These are phyloP conservation scores for Nannochloropsis granulata DNA, from an alignment of 108 stramenopile species.

Conservation along the genomic window DNA sequence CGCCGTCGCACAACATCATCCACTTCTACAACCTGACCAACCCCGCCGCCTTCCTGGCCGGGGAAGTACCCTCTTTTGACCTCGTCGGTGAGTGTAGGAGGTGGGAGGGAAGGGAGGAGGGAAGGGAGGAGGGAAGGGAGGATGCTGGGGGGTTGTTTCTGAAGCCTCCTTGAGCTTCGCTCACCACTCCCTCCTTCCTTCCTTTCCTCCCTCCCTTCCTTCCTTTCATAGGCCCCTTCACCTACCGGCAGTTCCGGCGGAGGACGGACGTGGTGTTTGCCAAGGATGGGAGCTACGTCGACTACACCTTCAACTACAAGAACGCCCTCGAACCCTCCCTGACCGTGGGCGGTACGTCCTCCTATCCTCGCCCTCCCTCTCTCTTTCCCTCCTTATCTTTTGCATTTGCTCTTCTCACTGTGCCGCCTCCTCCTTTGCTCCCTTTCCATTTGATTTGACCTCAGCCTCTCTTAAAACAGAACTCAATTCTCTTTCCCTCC, in stretches of 20 bases:
- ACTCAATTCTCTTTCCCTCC: background rate
- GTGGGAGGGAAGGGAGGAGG: background rate
- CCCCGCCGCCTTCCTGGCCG: background rate
- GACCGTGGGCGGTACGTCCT: background rate
- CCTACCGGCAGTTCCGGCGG: background rate
- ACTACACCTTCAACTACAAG: background rate
- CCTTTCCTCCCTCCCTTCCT: background rate
- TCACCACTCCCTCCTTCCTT: background rate
- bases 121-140: background rate
- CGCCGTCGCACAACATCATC: background rate
- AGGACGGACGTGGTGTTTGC: background rate
- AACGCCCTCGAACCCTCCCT: background rate
- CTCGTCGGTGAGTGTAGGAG: background rate
- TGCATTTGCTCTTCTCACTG: background rate
- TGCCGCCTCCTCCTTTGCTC: background rate
- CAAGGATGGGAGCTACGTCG: background rate
- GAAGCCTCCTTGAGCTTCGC: background rate
- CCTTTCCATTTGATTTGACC: too few species aligned
- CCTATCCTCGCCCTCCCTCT: background rate
- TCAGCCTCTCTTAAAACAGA: too few species aligned
- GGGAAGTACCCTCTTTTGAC: background rate
- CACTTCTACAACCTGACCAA: background rate
- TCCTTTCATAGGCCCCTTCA: background rate
- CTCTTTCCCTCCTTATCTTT: background rate
- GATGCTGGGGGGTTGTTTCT: background rate